A percentile compares a stretch with the other conserved stretches of the same genome.
Evolutionary conservation across 441 rosid genomes (phyloP).

Genomic region (California macrophylla): DNA sequence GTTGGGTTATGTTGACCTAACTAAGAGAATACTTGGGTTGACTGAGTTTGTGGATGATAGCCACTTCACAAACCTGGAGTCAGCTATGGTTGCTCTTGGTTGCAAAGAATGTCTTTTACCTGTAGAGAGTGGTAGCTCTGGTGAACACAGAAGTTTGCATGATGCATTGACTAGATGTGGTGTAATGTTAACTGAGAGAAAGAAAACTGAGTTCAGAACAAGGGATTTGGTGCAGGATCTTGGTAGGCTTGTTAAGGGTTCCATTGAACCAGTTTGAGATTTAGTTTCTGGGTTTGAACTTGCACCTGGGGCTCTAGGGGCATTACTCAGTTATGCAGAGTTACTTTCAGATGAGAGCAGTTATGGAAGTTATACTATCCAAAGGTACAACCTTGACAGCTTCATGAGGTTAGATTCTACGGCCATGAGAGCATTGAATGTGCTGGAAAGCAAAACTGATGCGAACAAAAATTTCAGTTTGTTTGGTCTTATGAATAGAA

Average conservation of each 20-base stretch:
- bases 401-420: slow-evolving; percentile 91
- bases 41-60: slow-evolving; percentile 92
- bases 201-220: slow-evolving; percentile 70
- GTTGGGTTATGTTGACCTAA: slow-evolving; percentile 73
- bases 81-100: slow-evolving; percentile 82
- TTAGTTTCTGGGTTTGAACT: slow-evolving; percentile 71
- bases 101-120: slow-evolving; percentile 96
- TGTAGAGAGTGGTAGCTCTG: slow-evolving; percentile 47
- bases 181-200: slow-evolving; percentile 84
- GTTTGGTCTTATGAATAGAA: slow-evolving; percentile 95
- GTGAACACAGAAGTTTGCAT: slow-evolving; percentile 42
- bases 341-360: slow-evolving; percentile 73
- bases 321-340: slow-evolving; percentile 67
- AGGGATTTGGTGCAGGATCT: slow-evolving; percentile 88
- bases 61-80: slow-evolving; percentile 82
- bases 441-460: slow-evolving; percentile 90
- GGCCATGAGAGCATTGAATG: slow-evolving; percentile 89
- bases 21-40: slow-evolving; percentile 65
- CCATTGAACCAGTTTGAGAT: slow-evolving; percentile 76
- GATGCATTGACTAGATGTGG: slow-evolving; percentile 65
- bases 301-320: slow-evolving; percentile 81
- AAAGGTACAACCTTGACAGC: slow-evolving; percentile 52
- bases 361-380: slow-evolving; percentile 64
- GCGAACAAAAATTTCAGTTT: slow-evolving; percentile 94
- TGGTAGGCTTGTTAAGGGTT: slow-evolving; percentile 72